Base-by-base conservation (phyloP, 768 basidiomycete species). In the Hypholoma fasciculare region DNA sequence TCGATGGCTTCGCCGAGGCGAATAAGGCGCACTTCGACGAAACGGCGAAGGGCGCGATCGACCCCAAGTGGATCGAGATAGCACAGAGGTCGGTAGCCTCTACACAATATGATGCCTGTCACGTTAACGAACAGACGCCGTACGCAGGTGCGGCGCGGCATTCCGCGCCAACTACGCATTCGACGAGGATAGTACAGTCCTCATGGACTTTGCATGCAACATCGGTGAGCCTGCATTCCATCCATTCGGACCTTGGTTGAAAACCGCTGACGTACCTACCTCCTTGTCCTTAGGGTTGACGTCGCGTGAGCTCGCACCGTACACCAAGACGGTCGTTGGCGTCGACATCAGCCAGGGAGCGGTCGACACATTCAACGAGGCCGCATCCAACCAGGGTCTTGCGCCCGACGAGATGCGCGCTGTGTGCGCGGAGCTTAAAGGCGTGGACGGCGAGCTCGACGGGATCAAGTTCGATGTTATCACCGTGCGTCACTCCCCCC, bases 281-380 rank as follows among this genome's bases (percentile, higher is more conserved):
- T 34, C 30, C 30, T 34, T 34, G 1, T 34, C 30, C 30, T 34
- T 40, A 92, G 91, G 91, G 14, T 69, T 84, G 19, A 69, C 90
- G 14, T 86, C 90, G 2, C 78, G 83, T 60, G 78, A 81, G 43
- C 77, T 92, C 20, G 83, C 82, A 0, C 76, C 84, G 1, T 74
- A 88, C 61, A 80, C 81, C 47, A 87, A 84, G 66, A 76, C 76
- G 30, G 80, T 92, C 60, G 71, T 91, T 14, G 91, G 90, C 9
- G 84, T 89, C 14, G 92, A 93, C 66, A 88, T 92, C 66, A 90
- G 86, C 71, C 84, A 86, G 61, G 80, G 72, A 1, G 82, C 86
- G 76, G 87, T 92, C 8, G 84, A 90, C 54, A 70, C 76, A 14
- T 93, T 83, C 75, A 90, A 90, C 69, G 64, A 71, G 52, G 74